A percentile compares a stretch with the other conserved stretches of the same genome.
Evolutionary conservation across 345 rosid genomes (phyloP).

Genomic region (Dovyalis caffra): DNA sequence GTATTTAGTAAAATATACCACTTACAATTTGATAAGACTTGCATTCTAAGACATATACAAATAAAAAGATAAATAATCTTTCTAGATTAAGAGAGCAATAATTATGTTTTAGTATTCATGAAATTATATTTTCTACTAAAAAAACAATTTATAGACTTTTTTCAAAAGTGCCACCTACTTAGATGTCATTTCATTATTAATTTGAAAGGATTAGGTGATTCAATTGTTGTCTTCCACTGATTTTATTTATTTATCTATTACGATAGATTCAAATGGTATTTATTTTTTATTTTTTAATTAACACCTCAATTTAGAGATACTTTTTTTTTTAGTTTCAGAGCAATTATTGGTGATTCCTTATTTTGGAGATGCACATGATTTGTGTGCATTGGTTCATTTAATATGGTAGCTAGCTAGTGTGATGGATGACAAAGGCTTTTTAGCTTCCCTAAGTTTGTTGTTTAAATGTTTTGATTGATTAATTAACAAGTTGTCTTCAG

Average conservation of each 20-base stretch:
- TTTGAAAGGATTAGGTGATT: not conserved
- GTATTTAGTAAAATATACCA: too few relatives aligned
- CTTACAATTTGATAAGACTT: too few relatives aligned
- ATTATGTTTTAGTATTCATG: too few relatives aligned
- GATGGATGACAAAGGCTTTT: not conserved
- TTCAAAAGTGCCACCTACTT: not conserved
- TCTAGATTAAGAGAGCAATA: too few relatives aligned
- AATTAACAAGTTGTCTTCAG: not conserved
- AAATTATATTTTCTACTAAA: too few relatives aligned
- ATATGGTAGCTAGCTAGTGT: not conserved
- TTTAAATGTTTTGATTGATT: not conserved
- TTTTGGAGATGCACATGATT: not conserved
- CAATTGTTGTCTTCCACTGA: not conserved
- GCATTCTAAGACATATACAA: too few relatives aligned
- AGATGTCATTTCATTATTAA: not conserved
- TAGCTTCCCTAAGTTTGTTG: not conserved
- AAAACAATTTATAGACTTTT: too few relatives aligned
- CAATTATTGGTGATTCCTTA: not conserved
- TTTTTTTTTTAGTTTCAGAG: not conserved
- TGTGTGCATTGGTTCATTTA: not conserved
- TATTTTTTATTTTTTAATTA: not conserved
- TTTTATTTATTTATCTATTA: too few relatives aligned
- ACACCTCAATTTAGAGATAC: too few relatives aligned
- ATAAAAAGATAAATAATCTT: too few relatives aligned
- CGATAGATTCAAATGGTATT: not conserved